These are phyloP conservation scores for Agastache rugosa DNA, from an alignment of 257 asterid species.

Conservation along the genomic window DNA sequence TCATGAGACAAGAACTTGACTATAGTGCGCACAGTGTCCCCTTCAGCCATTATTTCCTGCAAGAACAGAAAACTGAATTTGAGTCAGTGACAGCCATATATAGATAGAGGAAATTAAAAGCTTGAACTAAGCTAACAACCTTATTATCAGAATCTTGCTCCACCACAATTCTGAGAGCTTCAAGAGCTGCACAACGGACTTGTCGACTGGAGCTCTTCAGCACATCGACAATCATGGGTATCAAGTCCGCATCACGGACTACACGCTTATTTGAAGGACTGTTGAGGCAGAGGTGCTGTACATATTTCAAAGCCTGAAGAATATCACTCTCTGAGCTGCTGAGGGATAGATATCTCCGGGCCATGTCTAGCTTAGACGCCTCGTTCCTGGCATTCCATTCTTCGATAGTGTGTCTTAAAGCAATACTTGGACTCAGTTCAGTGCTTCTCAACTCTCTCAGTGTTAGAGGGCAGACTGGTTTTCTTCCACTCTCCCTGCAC, in stretches of 20 bases:
- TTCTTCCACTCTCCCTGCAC: conserved; percentile 71
- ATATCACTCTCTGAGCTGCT: conserved; percentile 67
- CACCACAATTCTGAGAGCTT: conserved; percentile 81
- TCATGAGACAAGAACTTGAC: conserved; percentile 77
- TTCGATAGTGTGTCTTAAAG: conserved; percentile 81
- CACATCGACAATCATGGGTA: conserved; percentile 78
- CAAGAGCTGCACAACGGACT: conserved; percentile 74
- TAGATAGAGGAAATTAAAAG: not conserved
- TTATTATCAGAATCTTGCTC: conserved; percentile 87
- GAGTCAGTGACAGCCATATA: not conserved
- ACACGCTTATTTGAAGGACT: conserved; percentile 60
- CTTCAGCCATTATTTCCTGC: conserved; percentile 89
- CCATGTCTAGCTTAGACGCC: conserved; percentile 93
- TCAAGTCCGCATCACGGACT: conserved; percentile 70
- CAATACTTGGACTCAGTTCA: conserved; percentile 85
- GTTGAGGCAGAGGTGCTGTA: conserved; percentile 66
- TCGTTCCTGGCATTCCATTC: conserved; percentile 97
- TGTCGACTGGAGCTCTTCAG: conserved; percentile 68
- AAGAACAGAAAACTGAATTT: conserved; percentile 35
- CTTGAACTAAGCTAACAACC: conserved; percentile 54
- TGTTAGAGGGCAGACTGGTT: conserved; percentile 74
- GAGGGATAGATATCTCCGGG: conserved; percentile 60
- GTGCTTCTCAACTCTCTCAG: conserved; percentile 71
- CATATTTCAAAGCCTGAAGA: conserved; percentile 67
- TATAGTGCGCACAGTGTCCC: conserved; percentile 78